phyloP scores from a whole-genome alignment of 1,284 basidiomycete species.

The Neonothopanus nambi region DNA sequence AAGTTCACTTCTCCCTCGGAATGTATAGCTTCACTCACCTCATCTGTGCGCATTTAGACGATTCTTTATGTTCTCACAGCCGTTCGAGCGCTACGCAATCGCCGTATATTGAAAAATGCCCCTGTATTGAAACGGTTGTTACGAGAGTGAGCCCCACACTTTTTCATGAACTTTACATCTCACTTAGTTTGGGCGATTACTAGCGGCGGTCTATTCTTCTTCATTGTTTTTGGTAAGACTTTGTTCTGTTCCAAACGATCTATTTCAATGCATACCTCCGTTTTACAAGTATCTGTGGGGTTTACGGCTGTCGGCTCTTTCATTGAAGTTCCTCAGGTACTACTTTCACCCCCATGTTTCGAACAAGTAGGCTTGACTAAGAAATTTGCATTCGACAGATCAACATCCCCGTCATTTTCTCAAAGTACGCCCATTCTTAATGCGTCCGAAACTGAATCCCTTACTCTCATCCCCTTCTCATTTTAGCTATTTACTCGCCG shows the following conservation, averaged over 20 bases:
- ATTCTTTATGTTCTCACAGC: slow-evolving; percentile 35
- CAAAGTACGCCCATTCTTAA: slow-evolving; percentile 22
- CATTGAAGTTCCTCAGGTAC: slow-evolving; percentile 29
- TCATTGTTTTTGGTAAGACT: slow-evolving; percentile 33
- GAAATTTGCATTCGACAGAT: slow-evolving; percentile 22
- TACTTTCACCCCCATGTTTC: slow-evolving; percentile 1
- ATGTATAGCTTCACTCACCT: not conserved
- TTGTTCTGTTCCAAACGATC: not conserved
- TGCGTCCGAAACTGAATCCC: not conserved
- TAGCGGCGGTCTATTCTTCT: slow-evolving; percentile 37
- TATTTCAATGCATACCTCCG: no score
- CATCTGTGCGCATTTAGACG: slow-evolving; percentile 24
- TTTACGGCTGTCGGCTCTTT: slow-evolving; percentile 36
- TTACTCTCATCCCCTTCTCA: not conserved
- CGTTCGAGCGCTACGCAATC: slow-evolving; percentile 32
- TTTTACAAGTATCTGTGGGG: slow-evolving; percentile 30
- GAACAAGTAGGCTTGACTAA: not conserved
- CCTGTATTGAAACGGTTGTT: slow-evolving; percentile 37
- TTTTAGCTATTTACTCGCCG: slow-evolving; percentile 28
- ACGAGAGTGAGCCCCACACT: slow-evolving; percentile 31
- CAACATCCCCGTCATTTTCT: slow-evolving; percentile 35
- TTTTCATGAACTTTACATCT: not conserved
- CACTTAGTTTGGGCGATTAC: not conserved
- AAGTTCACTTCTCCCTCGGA: slow-evolving; percentile 11
- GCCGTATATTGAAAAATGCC: slow-evolving; percentile 30